These are phyloP conservation scores for Fusarium sp. DNA, from an alignment of 2,329 filamentous ascomycete genomes.

Conservation along the genomic window DNA sequence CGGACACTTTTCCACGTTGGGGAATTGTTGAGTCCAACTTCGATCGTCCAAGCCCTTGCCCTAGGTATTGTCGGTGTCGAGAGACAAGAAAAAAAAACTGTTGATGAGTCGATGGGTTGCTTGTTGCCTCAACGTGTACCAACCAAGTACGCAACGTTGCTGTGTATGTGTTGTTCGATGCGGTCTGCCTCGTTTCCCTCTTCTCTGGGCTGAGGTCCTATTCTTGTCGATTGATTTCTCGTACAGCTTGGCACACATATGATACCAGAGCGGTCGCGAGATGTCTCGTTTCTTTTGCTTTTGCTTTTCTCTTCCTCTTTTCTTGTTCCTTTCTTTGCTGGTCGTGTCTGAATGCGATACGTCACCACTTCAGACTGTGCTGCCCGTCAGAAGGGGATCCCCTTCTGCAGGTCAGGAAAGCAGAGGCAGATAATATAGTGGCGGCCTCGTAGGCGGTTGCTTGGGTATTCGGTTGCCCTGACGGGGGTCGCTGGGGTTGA, in stretches of 20 bases:
- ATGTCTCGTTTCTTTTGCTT: background rate
- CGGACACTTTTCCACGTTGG: slow-evolving; percentile 31
- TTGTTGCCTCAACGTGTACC: slow-evolving; percentile 9
- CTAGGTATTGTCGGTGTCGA: slow-evolving; percentile 17
- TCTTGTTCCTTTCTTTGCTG: slow-evolving; percentile 29
- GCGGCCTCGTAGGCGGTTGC: slow-evolving; percentile 35
- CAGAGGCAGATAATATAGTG: slow-evolving; percentile 39
- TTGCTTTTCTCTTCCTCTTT: slow-evolving; percentile 9
- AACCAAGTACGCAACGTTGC: background rate
- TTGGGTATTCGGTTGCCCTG: slow-evolving; percentile 40
- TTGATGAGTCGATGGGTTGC: slow-evolving; percentile 19
- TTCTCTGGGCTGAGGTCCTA: slow-evolving; percentile 25
- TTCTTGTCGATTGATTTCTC: slow-evolving; percentile 21
- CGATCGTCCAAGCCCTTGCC: slow-evolving; percentile 34
- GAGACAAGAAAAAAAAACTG: background rate
- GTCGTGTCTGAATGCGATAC: slow-evolving; percentile 38
- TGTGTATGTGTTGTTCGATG: slow-evolving; percentile 18
- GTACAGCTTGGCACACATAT: slow-evolving; percentile 36
- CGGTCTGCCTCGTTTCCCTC: slow-evolving; percentile 28
- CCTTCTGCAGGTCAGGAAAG: slow-evolving; percentile 33
- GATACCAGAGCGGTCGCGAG: background rate
- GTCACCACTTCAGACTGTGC: slow-evolving; percentile 41
- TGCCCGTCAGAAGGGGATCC: slow-evolving; percentile 29
- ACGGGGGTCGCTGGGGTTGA: slow-evolving; percentile 34
- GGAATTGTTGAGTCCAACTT: slow-evolving; percentile 30